Evolutionary conservation across 2,329 filamentous ascomycete species (phyloP), one percentile per base, ranked within the genome.

Genomic region (Ceratocystis eucalypticola): DNA sequence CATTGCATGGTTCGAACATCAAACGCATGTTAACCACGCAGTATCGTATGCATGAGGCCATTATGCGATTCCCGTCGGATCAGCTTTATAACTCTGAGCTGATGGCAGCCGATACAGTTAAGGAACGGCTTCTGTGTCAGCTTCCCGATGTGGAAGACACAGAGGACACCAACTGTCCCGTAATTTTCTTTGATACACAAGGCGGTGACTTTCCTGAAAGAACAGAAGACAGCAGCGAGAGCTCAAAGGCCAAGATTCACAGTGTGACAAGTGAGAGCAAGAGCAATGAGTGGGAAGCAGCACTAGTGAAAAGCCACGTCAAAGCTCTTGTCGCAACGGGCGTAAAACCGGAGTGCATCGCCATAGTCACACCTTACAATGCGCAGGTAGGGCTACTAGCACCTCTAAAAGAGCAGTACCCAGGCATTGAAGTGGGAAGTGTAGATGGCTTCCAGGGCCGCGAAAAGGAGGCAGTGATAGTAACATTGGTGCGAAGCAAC

Each of bases 381-480:
- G 94, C 90, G 15, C 94, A 94, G 81, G 86, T 96, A 45, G 87
- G 88, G 3, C 76, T 95, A 10, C 79, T 97, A 64, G 86, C 91
- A 46, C 80, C 88, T 70, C 81, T 99, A 62, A 94, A 93, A 73
- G 89, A 94, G 68, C 78, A 80, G 48, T 96, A 88, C 71, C 88
- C 88, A 0, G 91, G 88, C 12, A 85, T 99, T 63, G 94, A 99
- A 75, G 80, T 99, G n/a, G 94, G 94, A 44, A 96, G 91, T 71
- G 90, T 99, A 1, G 94, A 99, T 75, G 94, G 93, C 1, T 99
- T 99, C 74, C 94, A 99, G 75, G 94, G 94, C 44, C 85, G 94
- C 20, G 94, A 99, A 76, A 99, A 99, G 76, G 94, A 99, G 75
- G 94, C 90, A 1, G 87, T 99, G 17, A 83, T 99, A 48, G 87